Conservation (phyloP, 441 rosid species). For the Cnidoscolus chayamansa region DNA sequence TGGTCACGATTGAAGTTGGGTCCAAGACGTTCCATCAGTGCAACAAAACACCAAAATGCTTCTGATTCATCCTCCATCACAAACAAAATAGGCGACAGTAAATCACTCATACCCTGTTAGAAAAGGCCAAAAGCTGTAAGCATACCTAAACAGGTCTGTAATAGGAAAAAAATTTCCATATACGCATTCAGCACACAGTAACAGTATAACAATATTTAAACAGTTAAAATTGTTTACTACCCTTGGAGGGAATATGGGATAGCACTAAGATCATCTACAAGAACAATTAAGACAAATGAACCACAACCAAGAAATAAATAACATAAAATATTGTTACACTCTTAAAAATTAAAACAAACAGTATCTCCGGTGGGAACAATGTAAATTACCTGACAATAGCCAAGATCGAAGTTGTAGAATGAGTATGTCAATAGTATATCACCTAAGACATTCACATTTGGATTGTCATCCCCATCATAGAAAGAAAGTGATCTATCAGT, state of each 20-base stretch:
- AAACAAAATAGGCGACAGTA: conserved; percentile 82
- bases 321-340: neutral
- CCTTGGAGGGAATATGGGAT: neutral
- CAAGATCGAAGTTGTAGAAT: conserved; percentile 95
- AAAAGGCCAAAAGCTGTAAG: neutral
- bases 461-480: conserved; percentile 92
- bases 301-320: neutral
- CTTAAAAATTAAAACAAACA: conserved; percentile 1
- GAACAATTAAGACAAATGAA: neutral
- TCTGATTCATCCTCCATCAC: conserved; percentile 87
- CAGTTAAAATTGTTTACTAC: neutral
- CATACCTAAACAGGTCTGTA: neutral
- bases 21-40: conserved; percentile 90
- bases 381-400: conserved; percentile 89
- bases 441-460: conserved; percentile 67
- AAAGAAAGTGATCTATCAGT: conserved; percentile 79
- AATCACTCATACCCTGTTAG: conserved; percentile 92
- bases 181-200: neutral
- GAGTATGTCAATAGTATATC: conserved; percentile 91
- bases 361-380: neutral
- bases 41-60: conserved; percentile 94
- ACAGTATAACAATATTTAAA: neutral
- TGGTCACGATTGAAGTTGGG: conserved; percentile 98
- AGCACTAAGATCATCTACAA: neutral
- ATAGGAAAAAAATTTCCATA: no score